Evolutionary conservation across 2,329 filamentous ascomycete species (phyloP).

Genomic region (Aaosphaeria arxii): DNA sequence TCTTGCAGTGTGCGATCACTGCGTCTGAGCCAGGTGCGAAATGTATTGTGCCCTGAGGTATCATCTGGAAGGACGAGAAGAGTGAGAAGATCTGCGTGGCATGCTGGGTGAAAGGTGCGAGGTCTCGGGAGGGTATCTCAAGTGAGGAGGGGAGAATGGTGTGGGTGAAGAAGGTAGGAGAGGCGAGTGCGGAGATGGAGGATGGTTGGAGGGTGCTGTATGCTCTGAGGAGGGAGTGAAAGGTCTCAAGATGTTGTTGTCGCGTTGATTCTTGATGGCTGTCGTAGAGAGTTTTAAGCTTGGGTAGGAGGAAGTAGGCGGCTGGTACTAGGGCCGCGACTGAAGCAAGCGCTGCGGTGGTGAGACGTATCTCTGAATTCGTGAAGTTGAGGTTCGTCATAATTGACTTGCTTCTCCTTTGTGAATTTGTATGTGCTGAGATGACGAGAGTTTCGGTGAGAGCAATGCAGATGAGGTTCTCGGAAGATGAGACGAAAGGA

Average conservation of each 20-base stretch:
- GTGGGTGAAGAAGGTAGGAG: slow-evolving; percentile 43
- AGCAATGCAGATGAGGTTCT: too few species aligned
- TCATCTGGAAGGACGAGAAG: slow-evolving; percentile 42
- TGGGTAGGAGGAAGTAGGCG: slow-evolving; percentile 12
- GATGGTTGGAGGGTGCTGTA: slow-evolving; percentile 41
- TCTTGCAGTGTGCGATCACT: slow-evolving; percentile 35
- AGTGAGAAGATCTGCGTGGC: slow-evolving; percentile 41
- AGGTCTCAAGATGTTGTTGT: slow-evolving; percentile 24
- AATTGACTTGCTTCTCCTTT: not conserved
- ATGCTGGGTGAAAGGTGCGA: slow-evolving; percentile 38
- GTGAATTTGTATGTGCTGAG: not conserved
- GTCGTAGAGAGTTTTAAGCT: not conserved
- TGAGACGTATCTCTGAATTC: slow-evolving; percentile 13
- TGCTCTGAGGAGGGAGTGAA: slow-evolving; percentile 33
- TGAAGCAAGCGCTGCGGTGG: slow-evolving; percentile 15
- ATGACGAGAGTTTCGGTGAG: too few species aligned
- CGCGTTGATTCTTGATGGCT: slow-evolving; percentile 9
- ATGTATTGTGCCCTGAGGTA: slow-evolving; percentile 31
- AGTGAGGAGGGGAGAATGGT: slow-evolving; percentile 41
- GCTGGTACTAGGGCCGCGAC: slow-evolving; percentile 11
- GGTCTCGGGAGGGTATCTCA: slow-evolving; percentile 35
- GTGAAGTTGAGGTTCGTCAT: slow-evolving; percentile 16
- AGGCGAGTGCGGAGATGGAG: slow-evolving; percentile 36
- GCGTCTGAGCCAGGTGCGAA: slow-evolving; percentile 22
- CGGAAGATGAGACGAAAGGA: too few species aligned